These are phyloP conservation scores for Geosmithia putterillii DNA, from an alignment of 2,329 filamentous ascomycete genomes.

Conservation along the genomic window DNA sequence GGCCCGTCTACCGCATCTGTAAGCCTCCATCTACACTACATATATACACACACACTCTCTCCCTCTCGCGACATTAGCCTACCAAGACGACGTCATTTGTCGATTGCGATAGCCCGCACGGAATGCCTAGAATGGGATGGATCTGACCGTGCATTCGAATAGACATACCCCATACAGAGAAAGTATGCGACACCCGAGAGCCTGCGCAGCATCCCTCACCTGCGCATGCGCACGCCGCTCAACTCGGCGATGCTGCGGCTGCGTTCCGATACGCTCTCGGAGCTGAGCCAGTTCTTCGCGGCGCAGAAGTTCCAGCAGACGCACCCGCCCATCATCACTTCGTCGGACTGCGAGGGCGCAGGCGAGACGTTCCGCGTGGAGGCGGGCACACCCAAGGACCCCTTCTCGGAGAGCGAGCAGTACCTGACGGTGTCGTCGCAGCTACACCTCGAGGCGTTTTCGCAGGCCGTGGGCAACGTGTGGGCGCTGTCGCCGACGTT, in stretches of 20 bases:
- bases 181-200: slow-evolving; percentile 90
- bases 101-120: too few species aligned
- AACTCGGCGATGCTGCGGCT: slow-evolving; percentile 73
- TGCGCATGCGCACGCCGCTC: slow-evolving; percentile 69
- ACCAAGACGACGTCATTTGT: too few species aligned
- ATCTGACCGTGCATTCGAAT: slow-evolving; percentile 2
- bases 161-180: slow-evolving; percentile 91
- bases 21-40: slow-evolving; percentile 15
- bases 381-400: slow-evolving; percentile 21
- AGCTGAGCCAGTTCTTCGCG: slow-evolving; percentile 65
- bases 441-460: slow-evolving; percentile 83
- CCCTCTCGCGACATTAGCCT: too few species aligned
- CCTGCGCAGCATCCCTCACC: slow-evolving; percentile 76
- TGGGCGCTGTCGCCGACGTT: slow-evolving; percentile 94
- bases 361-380: slow-evolving; percentile 79
- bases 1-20: slow-evolving; percentile 73
- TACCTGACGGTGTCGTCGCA: slow-evolving; percentile 94
- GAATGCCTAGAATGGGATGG: background rate
- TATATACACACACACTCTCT: too few species aligned
- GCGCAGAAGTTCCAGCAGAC: slow-evolving; percentile 63
- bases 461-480: slow-evolving; percentile 78
- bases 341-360: slow-evolving; percentile 92
- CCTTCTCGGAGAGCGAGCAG: slow-evolving; percentile 77
- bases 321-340: slow-evolving; percentile 89
- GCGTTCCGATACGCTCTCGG: slow-evolving; percentile 66